Percentiles rank a stretch among this genome's conserved stretches.
Conservation (phyloP, 257 asterid species). For the Solanum piurae region DNA sequence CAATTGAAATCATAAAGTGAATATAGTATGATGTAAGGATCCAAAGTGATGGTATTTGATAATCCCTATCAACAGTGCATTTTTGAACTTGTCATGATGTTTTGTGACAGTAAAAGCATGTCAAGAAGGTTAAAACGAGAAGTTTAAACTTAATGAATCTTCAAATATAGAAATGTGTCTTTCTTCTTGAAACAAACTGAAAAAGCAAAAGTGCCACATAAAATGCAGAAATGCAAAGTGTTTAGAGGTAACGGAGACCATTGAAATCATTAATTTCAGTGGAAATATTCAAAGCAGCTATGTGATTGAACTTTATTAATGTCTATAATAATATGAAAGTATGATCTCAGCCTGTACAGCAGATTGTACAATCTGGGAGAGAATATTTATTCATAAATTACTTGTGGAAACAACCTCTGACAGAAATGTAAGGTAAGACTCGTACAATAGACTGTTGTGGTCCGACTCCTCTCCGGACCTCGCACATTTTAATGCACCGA, state of each 20-base stretch:
- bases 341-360: background rate
- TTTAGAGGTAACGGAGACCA: background rate
- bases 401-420: background rate
- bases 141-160: background rate
- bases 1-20: background rate
- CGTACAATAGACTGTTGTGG: background rate
- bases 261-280: background rate
- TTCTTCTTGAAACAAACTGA: background rate
- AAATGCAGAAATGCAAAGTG: no score
- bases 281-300: background rate
- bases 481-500: background rate
- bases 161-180: background rate
- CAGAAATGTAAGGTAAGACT: background rate
- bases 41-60: background rate
- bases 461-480: background rate
- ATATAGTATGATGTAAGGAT: background rate
- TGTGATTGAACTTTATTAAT: background rate
- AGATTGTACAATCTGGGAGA: background rate
- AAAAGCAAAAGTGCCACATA: background rate
- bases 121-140: background rate
- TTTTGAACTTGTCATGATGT: background rate
- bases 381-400: background rate
- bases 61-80: rapidly evolving
- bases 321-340: background rate
- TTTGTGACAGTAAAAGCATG: background rate